These are phyloP conservation scores for Apostasia ramifera DNA, from an alignment of 106 monocot genomes.

Conservation along the genomic window DNA sequence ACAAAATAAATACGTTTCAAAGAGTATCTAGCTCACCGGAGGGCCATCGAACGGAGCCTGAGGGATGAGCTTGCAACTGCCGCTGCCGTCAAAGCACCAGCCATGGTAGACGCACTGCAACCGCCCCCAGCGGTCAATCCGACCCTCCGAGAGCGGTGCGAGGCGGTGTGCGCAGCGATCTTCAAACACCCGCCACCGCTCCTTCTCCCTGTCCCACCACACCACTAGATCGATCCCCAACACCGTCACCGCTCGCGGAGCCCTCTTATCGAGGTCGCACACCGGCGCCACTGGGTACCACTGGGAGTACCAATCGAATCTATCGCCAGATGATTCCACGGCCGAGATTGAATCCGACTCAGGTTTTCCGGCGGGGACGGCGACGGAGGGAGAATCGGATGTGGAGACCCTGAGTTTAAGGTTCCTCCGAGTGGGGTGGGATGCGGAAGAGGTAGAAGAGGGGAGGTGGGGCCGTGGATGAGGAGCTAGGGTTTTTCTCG, in stretches of 20 bases:
- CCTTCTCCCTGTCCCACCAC: slow-evolving; percentile 71
- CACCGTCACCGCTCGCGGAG: slow-evolving; percentile 67
- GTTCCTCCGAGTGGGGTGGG: background rate
- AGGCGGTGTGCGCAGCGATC: slow-evolving; percentile 88
- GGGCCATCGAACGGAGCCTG: slow-evolving; percentile 75
- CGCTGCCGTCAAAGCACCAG: slow-evolving; percentile 90
- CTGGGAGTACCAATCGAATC: slow-evolving; percentile 78
- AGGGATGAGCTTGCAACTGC: slow-evolving; percentile 74
- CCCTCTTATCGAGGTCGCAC: slow-evolving; percentile 80
- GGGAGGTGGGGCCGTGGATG: background rate
- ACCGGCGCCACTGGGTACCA: slow-evolving; percentile 90
- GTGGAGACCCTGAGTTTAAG: background rate
- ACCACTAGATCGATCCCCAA: slow-evolving; percentile 79
- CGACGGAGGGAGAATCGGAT: background rate
- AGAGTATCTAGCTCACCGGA: slow-evolving; percentile 13
- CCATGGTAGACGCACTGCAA: slow-evolving; percentile 98
- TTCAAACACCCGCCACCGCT: slow-evolving; percentile 78
- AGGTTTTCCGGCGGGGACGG: background rate
- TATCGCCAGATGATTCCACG: slow-evolving; percentile 3
- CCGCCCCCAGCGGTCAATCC: slow-evolving; percentile 69
- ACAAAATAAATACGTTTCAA: no score
- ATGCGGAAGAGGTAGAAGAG: background rate
- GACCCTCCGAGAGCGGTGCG: slow-evolving; percentile 89
- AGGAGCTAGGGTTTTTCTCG: no score
- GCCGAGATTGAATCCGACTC: background rate